Percentiles rank a stretch among this genome's conserved stretches.
These are phyloP conservation scores for Drechmeria coniospora DNA, from an alignment of 2,329 filamentous ascomycete species.

Conservation along the genomic window DNA sequence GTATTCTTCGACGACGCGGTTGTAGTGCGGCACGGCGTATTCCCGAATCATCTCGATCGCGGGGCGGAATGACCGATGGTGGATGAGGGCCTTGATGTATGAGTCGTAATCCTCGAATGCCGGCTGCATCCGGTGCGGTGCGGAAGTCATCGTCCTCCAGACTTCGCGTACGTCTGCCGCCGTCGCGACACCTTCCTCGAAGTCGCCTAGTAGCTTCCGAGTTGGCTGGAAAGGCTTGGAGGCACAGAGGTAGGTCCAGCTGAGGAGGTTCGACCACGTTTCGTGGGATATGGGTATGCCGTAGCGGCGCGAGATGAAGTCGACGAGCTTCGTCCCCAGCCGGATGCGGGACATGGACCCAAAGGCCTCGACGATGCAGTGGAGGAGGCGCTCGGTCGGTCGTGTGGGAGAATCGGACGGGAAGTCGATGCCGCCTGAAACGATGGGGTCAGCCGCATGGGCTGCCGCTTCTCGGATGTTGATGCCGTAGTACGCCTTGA, in stretches of 20 bases:
- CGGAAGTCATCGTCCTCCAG: constrained; percentile 42
- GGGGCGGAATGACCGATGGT: constrained; percentile 9
- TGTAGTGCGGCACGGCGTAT: constrained; percentile 24
- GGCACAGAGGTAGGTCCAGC: constrained; percentile 47
- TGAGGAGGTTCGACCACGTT: constrained; percentile 52
- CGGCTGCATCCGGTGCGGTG: constrained; percentile 40
- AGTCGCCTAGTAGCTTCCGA: constrained; percentile 17
- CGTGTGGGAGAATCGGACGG: constrained; percentile 34
- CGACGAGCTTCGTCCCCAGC: constrained; percentile 41
- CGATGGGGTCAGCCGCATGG: constrained; percentile 7
- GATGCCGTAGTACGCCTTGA: constrained; percentile 16
- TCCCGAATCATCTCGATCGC: constrained; percentile 23
- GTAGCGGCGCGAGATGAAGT: constrained; percentile 47
- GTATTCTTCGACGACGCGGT: constrained; percentile 10
- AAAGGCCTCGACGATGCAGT: constrained; percentile 52
- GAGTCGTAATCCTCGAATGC: constrained; percentile 39
- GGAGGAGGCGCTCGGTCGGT: constrained; percentile 44
- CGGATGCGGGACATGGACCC: constrained; percentile 49
- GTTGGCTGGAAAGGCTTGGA: constrained; percentile 20
- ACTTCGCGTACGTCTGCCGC: constrained; percentile 31
- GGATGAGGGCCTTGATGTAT: constrained; percentile 24
- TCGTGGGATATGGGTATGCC: constrained; percentile 36
- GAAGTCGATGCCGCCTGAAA: constrained; percentile 23
- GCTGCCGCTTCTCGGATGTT: constrained; percentile 6
- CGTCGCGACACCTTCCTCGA: constrained; percentile 19